These are phyloP conservation scores for Prunus dulcis DNA, from an alignment of 306 rosid species.

Conservation along the genomic window DNA sequence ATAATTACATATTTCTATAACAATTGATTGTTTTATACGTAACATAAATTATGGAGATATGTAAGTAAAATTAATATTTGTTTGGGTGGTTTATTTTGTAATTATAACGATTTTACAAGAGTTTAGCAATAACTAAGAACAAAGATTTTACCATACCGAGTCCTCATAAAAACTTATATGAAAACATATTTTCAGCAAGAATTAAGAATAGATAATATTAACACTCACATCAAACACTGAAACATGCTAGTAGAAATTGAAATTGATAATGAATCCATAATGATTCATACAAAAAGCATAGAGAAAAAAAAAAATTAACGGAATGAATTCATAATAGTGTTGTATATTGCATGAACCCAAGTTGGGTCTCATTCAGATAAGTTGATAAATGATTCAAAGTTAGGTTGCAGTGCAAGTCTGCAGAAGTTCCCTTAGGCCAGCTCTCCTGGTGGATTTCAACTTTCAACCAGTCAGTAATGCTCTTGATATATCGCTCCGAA, in stretches of 20 bases:
- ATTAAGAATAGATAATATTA: no score
- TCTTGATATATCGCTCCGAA: constrained; percentile 97
- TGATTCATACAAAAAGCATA: neutral
- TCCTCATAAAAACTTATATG: no score
- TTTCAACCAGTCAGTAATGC: constrained; percentile 45
- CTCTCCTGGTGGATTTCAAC: neutral
- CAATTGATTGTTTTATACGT: no score
- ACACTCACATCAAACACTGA: neutral
- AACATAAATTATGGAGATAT: no score
- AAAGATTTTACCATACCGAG: no score
- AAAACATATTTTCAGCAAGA: no score
- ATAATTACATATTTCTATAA: no score
- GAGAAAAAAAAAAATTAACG: neutral
- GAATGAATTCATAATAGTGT: neutral
- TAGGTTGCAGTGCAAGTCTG: neutral
- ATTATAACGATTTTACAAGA: no score
- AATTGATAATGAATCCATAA: neutral
- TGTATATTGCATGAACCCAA: constrained; percentile 18
- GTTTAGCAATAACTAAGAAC: no score
- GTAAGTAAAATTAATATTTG: no score
- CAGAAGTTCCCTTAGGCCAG: neutral
- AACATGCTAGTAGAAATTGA: neutral
- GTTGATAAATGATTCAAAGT: neutral
- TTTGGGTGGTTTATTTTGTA: no score
- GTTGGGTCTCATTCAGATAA: constrained; percentile 8